Percentiles rank a stretch among this genome's conserved stretches.
Evolutionary conservation across 2,329 filamentous ascomycete genomes (phyloP).

Genomic region (Ilyonectria robusta): DNA sequence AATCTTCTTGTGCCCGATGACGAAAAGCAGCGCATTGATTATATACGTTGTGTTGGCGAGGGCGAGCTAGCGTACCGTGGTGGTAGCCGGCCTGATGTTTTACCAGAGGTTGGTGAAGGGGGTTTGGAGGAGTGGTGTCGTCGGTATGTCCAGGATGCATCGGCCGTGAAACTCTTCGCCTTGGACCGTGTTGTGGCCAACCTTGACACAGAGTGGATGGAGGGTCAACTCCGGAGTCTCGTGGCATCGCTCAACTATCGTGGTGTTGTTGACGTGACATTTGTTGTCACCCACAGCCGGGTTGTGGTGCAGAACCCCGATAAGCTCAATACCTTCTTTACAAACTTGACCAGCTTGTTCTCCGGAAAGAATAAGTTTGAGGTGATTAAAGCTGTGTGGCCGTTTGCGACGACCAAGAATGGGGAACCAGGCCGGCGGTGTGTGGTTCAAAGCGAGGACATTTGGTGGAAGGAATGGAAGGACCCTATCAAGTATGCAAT

Average conservation of each 20-base stretch:
- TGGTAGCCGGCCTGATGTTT: constrained; percentile 57
- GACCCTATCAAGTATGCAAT: constrained; percentile 59
- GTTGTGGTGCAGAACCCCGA: constrained; percentile 67
- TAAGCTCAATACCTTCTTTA: constrained; percentile 68
- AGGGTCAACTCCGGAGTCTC: constrained; percentile 67
- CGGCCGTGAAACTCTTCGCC: constrained; percentile 63
- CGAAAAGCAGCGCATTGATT: constrained; percentile 62
- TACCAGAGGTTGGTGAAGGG: constrained; percentile 60
- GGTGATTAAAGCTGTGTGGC: constrained; percentile 70
- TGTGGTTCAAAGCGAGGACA: constrained; percentile 69
- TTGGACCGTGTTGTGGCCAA: constrained; percentile 69
- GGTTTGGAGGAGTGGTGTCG: constrained; percentile 66
- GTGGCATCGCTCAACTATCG: constrained; percentile 65
- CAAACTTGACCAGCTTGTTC: constrained; percentile 66
- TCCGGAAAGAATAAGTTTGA: constrained; percentile 68
- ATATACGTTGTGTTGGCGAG: constrained; percentile 64
- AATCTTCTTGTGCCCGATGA: constrained; percentile 65
- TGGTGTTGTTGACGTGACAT: constrained; percentile 63
- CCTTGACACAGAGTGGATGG: constrained; percentile 68
- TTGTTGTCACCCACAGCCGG: constrained; percentile 64
- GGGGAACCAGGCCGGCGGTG: constrained; percentile 61
- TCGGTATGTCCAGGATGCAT: constrained; percentile 61
- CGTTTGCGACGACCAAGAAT: constrained; percentile 65
- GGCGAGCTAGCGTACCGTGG: constrained; percentile 67
- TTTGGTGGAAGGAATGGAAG: constrained; percentile 65